A percentile compares a stretch with the other conserved stretches of the same genome.
These are phyloP conservation scores for Zalaria obscura DNA, from an alignment of 2,329 filamentous ascomycete genomes.

Conservation along the genomic window DNA sequence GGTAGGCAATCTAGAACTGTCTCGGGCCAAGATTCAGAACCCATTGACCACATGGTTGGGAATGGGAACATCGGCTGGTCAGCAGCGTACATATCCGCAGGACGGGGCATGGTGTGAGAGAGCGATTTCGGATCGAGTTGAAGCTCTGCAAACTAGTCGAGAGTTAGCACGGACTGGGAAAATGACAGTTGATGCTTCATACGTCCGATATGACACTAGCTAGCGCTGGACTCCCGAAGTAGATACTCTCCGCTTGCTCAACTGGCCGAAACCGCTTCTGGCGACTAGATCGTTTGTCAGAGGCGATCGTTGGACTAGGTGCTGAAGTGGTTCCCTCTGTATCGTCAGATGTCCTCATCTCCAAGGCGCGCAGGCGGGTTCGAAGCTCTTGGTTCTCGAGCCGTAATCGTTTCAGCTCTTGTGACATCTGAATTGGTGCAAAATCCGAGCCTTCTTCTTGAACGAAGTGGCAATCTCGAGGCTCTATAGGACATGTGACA, in stretches of 20 bases:
- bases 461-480: conserved; percentile 32
- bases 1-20: conserved; percentile 25
- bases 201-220: conserved; percentile 34
- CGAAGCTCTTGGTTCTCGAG: conserved; percentile 30
- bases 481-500: conserved; percentile 8
- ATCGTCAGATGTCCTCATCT: conserved; percentile 14
- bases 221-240: conserved; percentile 35
- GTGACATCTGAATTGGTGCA: conserved; percentile 31
- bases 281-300: conserved; percentile 11
- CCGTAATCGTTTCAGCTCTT: conserved; percentile 32
- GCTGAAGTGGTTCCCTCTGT: conserved; percentile 17
- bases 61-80: conserved; percentile 27
- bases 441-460: conserved; percentile 31
- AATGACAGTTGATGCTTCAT: conserved; percentile 5
- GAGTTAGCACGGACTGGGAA: conserved; percentile 9
- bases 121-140: conserved; percentile 26
- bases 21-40: conserved; percentile 16
- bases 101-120: conserved; percentile 27
- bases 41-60: conserved; percentile 24
- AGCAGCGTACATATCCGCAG: conserved; percentile 27
- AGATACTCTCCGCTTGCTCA: conserved; percentile 30
- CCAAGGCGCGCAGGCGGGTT: conserved; percentile 22
- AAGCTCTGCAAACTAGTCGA: conserved; percentile 26
- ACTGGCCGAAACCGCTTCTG: conserved; percentile 25
- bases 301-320: conserved; percentile 10